Percentiles rank a stretch among this genome's conserved stretches.
Evolutionary conservation across 2,329 filamentous ascomycete species (phyloP).

Genomic region (Paecilomyces fulvus): DNA sequence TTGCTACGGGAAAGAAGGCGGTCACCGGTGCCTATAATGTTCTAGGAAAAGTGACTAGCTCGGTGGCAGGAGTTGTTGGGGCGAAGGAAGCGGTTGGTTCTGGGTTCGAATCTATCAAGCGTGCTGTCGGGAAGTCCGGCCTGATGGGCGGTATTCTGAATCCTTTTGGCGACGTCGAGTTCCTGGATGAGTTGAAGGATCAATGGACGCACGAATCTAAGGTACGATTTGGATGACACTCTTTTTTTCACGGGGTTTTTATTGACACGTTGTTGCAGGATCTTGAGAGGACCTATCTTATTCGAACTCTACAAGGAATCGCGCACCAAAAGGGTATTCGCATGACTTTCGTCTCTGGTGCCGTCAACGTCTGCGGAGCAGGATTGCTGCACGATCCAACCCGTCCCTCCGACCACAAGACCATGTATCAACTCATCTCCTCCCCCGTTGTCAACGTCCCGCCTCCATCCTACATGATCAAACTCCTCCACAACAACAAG

Average conservation of each 20-base stretch:
- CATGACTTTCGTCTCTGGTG: constrained; percentile 94
- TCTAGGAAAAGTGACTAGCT: constrained; percentile 88
- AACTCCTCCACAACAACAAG: constrained; percentile 92
- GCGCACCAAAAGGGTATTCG: constrained; percentile 89
- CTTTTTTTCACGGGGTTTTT: constrained; percentile 3
- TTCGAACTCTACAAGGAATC: constrained; percentile 91
- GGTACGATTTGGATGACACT: constrained; percentile 31
- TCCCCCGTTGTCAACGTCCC: constrained; percentile 88
- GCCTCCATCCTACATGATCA: constrained; percentile 75
- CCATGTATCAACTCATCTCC: constrained; percentile 97
- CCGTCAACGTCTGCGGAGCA: constrained; percentile 80
- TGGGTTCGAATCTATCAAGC: constrained; percentile 92
- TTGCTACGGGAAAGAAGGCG: constrained; percentile 91
- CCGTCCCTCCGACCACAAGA: constrained; percentile 90
- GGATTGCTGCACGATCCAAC: constrained; percentile 90
- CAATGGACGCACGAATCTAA: constrained; percentile 98
- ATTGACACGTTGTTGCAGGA: constrained; percentile 44
- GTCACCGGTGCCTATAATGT: constrained; percentile 96
- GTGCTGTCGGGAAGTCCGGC: constrained; percentile 88
- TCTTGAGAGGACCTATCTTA: constrained; percentile 90
- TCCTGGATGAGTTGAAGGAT: constrained; percentile 88
- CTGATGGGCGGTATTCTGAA: constrained; percentile 93
- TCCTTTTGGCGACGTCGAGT: constrained; percentile 91
- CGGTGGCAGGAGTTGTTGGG: constrained; percentile 88
- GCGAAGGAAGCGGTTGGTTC: constrained; percentile 88